These are phyloP conservation scores for Fusarium tupiense DNA, from an alignment of 2,329 filamentous ascomycete species.

Conservation along the genomic window DNA sequence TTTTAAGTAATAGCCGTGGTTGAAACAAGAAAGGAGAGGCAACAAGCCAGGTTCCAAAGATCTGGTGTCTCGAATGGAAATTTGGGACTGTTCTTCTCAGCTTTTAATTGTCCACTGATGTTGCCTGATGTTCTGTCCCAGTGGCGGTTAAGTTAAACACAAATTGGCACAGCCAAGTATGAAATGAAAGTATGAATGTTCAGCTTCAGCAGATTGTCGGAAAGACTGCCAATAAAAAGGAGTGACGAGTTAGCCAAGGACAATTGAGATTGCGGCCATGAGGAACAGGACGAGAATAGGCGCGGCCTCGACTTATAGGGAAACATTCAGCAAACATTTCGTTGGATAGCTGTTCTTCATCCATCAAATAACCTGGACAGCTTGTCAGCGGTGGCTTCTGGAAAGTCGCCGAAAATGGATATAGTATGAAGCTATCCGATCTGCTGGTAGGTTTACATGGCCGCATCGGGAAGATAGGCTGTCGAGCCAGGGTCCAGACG, in stretches of 20 bases:
- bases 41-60: neutral
- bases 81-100: neutral
- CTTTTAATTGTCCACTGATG: neutral
- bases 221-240: neutral
- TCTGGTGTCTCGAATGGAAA: neutral
- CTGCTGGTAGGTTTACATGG: slow-evolving; percentile 3
- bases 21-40: neutral
- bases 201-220: neutral
- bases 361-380: neutral
- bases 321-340: neutral
- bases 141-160: neutral
- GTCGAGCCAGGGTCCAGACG: neutral
- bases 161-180: neutral
- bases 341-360: neutral
- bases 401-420: slow-evolving; percentile 23
- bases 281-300: neutral
- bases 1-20: neutral
- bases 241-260: neutral
- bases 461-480: slow-evolving; percentile 25
- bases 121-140: neutral
- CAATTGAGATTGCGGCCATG: neutral
- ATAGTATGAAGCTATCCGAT: neutral
- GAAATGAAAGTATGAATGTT: neutral
- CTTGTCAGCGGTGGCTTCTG: slow-evolving; percentile 4
- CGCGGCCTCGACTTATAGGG: slow-evolving; percentile 5